These are phyloP conservation scores for Suillus fuscotomentosus DNA, from an alignment of 768 basidiomycete genomes.

Conservation along the genomic window DNA sequence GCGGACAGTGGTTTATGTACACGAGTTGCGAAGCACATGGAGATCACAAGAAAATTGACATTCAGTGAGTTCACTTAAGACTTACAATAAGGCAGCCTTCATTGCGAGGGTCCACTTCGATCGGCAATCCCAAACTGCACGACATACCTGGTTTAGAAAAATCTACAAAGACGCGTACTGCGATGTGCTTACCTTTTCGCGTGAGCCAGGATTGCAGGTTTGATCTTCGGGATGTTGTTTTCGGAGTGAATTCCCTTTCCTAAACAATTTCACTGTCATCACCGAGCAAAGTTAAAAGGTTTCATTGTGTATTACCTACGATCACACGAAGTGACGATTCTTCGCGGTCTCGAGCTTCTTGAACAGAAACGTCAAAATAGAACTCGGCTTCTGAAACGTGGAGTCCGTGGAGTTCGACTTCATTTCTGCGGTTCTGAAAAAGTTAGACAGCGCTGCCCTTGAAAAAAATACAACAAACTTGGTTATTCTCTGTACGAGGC, in stretches of 20 bases:
- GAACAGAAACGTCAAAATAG: slow-evolving; percentile 64
- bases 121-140: slow-evolving; percentile 56
- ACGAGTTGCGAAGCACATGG: neutral
- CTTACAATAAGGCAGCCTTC: slow-evolving; percentile 75
- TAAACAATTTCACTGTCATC: slow-evolving; percentile 19
- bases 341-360: slow-evolving; percentile 56
- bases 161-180: neutral
- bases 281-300: neutral
- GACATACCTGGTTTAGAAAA: too few relatives aligned
- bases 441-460: neutral
- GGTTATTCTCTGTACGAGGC: slow-evolving; percentile 5
- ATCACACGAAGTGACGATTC: slow-evolving; percentile 67
- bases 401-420: slow-evolving; percentile 82
- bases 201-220: slow-evolving; percentile 81
- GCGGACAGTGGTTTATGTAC: too few relatives aligned
- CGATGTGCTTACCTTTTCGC: slow-evolving; percentile 61
- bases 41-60: neutral
- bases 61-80: neutral
- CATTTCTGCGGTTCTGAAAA: slow-evolving; percentile 41
- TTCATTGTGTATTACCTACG: slow-evolving; percentile 53
- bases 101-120: slow-evolving; percentile 75
- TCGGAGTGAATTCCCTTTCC: slow-evolving; percentile 83
- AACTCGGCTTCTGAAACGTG: slow-evolving; percentile 85
- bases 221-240: slow-evolving; percentile 73
- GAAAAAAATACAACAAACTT: neutral